Evolutionary conservation across 768 basidiomycete genomes (phyloP).

Genomic region (Collybia mongolica): DNA sequence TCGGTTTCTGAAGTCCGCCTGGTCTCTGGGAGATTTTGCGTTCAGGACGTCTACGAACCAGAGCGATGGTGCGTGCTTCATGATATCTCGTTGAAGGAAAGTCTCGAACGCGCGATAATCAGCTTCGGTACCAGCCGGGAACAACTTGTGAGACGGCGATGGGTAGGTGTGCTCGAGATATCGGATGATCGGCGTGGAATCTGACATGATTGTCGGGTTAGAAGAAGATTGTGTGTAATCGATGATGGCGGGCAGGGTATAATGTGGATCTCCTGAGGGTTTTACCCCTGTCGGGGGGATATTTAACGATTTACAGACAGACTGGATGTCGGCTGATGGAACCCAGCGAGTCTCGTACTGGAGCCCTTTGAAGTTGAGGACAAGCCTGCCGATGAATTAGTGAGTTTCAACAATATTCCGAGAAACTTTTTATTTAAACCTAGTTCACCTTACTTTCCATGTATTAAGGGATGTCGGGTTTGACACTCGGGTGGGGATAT

Average conservation of each 20-base stretch:
- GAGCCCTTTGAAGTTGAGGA: conserved; percentile 25
- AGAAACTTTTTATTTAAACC: not conserved
- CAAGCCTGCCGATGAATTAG: conserved; percentile 3
- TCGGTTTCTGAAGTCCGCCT: conserved; percentile 9
- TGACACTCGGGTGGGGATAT: conserved; percentile 14
- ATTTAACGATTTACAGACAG: conserved; percentile 18
- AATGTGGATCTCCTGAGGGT: conserved; percentile 23
- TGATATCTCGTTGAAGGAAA: conserved; percentile 14
- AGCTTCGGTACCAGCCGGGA: conserved; percentile 19
- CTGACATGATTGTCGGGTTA: conserved; percentile 23
- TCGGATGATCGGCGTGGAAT: conserved; percentile 33
- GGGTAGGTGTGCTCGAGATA: conserved; percentile 33
- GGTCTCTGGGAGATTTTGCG: conserved; percentile 21
- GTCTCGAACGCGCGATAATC: conserved; percentile 22
- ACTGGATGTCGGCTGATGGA: conserved; percentile 21
- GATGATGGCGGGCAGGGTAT: conserved; percentile 30
- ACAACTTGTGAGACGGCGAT: conserved; percentile 10
- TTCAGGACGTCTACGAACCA: conserved; percentile 18
- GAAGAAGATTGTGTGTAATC: conserved; percentile 18
- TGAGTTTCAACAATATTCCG: not conserved
- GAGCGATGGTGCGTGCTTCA: conserved; percentile 14
- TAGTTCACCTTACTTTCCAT: conserved; percentile 28
- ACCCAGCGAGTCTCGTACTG: conserved; percentile 25
- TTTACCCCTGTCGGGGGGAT: conserved; percentile 25
- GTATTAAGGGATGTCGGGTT: conserved; percentile 18